A percentile compares a stretch with the other conserved stretches of the same genome.
Evolutionary conservation across 1,284 basidiomycete species (phyloP).

Genomic region (Moniliophthora roreri): DNA sequence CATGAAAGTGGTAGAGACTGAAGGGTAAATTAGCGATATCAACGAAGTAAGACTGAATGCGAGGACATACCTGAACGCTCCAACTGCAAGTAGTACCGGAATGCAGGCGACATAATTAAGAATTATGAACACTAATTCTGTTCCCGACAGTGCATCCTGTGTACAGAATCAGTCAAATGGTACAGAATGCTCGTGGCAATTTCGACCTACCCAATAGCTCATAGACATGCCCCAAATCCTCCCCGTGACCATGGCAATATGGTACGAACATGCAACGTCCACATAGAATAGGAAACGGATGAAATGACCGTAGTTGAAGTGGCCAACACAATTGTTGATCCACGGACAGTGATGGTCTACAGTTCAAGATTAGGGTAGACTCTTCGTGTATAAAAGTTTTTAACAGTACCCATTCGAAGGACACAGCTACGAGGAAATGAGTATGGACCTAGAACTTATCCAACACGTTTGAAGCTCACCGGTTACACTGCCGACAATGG

Average conservation of each 20-base stretch:
- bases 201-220: constrained; percentile 52
- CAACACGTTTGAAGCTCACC: constrained; percentile 43
- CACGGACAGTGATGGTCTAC: constrained; percentile 92
- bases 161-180: constrained; percentile 7
- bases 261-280: constrained; percentile 84
- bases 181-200: background rate
- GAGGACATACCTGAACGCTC: constrained; percentile 69
- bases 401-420: constrained; percentile 70
- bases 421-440: constrained; percentile 54
- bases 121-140: constrained; percentile 82
- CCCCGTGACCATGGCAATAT: constrained; percentile 73
- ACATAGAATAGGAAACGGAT: constrained; percentile 92
- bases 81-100: constrained; percentile 86
- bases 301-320: constrained; percentile 89
- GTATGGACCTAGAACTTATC: too few species aligned
- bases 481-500: constrained; percentile 86
- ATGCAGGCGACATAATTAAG: constrained; percentile 86
- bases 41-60: constrained; percentile 6
- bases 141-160: constrained; percentile 68
- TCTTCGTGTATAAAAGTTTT: background rate
- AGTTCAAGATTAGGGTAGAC: constrained; percentile 7
- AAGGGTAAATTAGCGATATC: background rate
- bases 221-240: constrained; percentile 53
- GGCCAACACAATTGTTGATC: constrained; percentile 90
- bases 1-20: constrained; percentile 87